Percentiles rank a stretch among this genome's conserved stretches.
phyloP scores from a whole-genome alignment of 2,329 filamentous ascomycete species.

The Metarhizium anisopliae region DNA sequence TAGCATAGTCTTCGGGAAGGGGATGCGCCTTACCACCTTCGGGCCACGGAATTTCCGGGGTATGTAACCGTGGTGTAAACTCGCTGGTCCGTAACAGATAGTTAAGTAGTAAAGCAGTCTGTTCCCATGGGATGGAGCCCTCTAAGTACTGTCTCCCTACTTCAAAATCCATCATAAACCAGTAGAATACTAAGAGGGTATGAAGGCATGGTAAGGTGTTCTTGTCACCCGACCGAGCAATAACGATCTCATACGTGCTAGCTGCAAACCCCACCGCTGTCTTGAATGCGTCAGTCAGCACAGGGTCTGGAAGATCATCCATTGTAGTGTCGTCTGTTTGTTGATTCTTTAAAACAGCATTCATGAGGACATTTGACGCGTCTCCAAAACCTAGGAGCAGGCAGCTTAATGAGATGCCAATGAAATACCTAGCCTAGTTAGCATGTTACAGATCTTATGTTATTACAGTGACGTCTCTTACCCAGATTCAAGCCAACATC shows the following conservation, averaged over 20 bases:
- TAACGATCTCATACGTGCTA: conserved; percentile 35
- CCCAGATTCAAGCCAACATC: conserved; percentile 43
- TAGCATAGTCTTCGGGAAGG: conserved; percentile 59
- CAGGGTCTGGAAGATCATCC: conserved; percentile 1
- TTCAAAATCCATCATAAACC: conserved; percentile 26
- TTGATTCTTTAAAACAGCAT: conserved; percentile 21
- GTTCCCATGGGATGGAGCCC: conserved; percentile 42
- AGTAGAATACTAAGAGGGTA: conserved; percentile 50
- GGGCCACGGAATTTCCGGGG: conserved; percentile 36
- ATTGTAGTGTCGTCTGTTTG: not conserved
- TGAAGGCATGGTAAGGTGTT: conserved; percentile 57
- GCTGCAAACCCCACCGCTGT: conserved; percentile 32
- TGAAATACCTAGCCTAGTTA: conserved; percentile 19
- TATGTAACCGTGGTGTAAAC: conserved; percentile 26
- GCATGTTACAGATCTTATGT: not conserved
- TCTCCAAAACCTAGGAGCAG: conserved; percentile 24
- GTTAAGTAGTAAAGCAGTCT: conserved; percentile 30
- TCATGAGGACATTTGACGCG: conserved; percentile 37
- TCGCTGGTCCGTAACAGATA: conserved; percentile 18
- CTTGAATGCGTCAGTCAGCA: conserved; percentile 19
- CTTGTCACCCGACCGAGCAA: conserved; percentile 44
- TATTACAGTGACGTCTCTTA: conserved; percentile 8
- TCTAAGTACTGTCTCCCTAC: conserved; percentile 13
- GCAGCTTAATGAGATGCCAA: conserved; percentile 22
- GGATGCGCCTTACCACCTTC: conserved; percentile 39